Conservation (phyloP, 805 yeast genomes). For the Clavispora vitiphila region DNA sequence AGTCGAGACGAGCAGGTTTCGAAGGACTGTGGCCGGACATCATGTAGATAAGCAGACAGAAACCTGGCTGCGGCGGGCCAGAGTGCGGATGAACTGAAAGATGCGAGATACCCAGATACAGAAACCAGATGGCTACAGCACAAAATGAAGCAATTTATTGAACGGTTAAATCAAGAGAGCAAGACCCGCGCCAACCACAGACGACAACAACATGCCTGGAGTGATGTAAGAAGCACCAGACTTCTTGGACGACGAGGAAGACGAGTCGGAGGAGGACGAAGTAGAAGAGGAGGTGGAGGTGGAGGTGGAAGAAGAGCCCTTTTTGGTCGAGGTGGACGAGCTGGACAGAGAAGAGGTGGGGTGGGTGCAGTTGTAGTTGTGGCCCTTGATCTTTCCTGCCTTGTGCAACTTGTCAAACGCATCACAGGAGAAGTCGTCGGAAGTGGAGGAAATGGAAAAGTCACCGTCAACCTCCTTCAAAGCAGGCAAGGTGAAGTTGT, state of each 20-base stretch:
- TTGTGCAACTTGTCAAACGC: conserved; percentile 30
- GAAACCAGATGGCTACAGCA: no score
- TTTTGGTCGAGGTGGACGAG: conserved; percentile 11
- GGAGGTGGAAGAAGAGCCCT: conserved; percentile 13
- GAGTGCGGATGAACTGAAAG: no score
- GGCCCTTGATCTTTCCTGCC: conserved; percentile 34
- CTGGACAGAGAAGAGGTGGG: conserved; percentile 22
- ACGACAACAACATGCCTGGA: conserved; percentile 19
- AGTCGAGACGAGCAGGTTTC: no score
- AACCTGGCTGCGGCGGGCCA: no score
- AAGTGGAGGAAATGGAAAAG: conserved; percentile 29
- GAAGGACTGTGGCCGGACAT: no score
- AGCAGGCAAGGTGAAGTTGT: conserved; percentile 34
- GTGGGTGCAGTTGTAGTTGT: conserved; percentile 39
- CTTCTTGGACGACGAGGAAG: conserved; percentile 15
- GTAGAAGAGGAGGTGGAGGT: conserved; percentile 15
- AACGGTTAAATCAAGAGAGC: conserved; percentile 28
- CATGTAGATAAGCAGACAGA: no score
- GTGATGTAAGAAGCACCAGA: conserved; percentile 16
- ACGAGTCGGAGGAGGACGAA: conserved; percentile 15
- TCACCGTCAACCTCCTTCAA: conserved; percentile 40
- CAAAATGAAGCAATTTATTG: neutral
- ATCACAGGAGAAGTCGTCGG: conserved; percentile 34
- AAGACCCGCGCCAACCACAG: conserved; percentile 23
- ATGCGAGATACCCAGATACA: no score